Evolutionary conservation across 2,329 filamentous ascomycete species (phyloP), one percentile per base, ranked within the genome.

Genomic region (Penicillium sp.): DNA sequence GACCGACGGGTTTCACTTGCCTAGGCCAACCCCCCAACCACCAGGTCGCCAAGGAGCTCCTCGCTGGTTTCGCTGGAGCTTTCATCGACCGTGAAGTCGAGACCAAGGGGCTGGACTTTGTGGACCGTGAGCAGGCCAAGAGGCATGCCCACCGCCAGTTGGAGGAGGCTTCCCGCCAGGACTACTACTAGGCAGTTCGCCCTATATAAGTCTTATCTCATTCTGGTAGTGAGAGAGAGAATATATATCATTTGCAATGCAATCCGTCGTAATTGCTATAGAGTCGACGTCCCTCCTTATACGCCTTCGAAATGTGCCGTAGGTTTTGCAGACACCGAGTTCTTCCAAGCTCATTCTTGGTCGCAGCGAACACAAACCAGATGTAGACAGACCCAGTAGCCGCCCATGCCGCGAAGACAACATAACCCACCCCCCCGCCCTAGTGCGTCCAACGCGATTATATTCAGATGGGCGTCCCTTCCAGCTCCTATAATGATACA

Each of bases 81-180:
- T 90, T 93, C 79, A 85, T 92, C 71, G 91, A 94, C 82, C 89
- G 88, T 76, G 84, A 93, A 49, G 83, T 87, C 31, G 91, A 90
- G 82, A 86, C 84, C 69, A 88, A 86, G 81, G 87, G 87, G 26
- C 76, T 88, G 63, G 85, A 89, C 76, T 83, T 80, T 60, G 66
- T 85, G 63, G 86, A 90, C 75, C 74, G 77, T 47, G 84, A 88
- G 77, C 81, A 82, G 78, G 86, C 86, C 62, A 86, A 87, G 78
- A 78, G 79, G 68, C 82, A 88, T 52, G 88, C 88, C 11, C 8
- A 26, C 44, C 81, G 82, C 73, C 67, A 83, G 74, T 80, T 85
- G 68, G 84, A 82, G 44, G 79, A 85, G 75, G 63, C 59, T 31
- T 64, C 62, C 13, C 3, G n/a, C 9, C 26, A 29, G 6, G 64